Conservation (phyloP, 1,284 basidiomycete genomes). For the Heterobasidion irregulare region DNA sequence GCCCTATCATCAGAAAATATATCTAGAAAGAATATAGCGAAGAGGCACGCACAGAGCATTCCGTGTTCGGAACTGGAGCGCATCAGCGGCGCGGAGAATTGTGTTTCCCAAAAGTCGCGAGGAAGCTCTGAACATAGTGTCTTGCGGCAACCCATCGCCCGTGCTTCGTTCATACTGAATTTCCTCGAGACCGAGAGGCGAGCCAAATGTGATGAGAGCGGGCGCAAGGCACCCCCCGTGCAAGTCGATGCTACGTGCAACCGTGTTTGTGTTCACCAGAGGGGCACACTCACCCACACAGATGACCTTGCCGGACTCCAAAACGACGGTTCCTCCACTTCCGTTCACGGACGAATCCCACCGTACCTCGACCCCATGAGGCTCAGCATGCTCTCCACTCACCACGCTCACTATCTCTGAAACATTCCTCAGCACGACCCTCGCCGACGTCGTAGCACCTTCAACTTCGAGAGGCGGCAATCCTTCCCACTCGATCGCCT, state of each 20-base stretch:
- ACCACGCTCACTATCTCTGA: slow-evolving; percentile 31
- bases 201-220: slow-evolving; percentile 26
- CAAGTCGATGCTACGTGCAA: slow-evolving; percentile 16
- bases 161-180: slow-evolving; percentile 36
- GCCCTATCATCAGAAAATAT: no score
- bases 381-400: background rate
- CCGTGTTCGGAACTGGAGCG: slow-evolving; percentile 63
- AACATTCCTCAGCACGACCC: slow-evolving; percentile 54
- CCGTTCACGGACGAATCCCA: no score
- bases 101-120: slow-evolving; percentile 26
- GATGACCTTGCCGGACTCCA: slow-evolving; percentile 9
- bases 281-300: slow-evolving; percentile 13
- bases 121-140: slow-evolving; percentile 21
- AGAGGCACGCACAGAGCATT: slow-evolving; percentile 55
- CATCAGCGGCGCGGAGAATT: slow-evolving; percentile 58
- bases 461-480: no score
- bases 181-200: slow-evolving; percentile 26
- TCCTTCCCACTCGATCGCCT: no score
- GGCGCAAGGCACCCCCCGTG: slow-evolving; percentile 38
- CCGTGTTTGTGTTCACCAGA: background rate
- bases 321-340: no score
- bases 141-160: slow-evolving; percentile 35
- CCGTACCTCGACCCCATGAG: no score
- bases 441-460: slow-evolving; percentile 21
- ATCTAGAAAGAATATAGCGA: slow-evolving; percentile 33